Base-by-base conservation (phyloP, 2,329 filamentous ascomycete genomes). In the Lachnellula hyalina region DNA sequence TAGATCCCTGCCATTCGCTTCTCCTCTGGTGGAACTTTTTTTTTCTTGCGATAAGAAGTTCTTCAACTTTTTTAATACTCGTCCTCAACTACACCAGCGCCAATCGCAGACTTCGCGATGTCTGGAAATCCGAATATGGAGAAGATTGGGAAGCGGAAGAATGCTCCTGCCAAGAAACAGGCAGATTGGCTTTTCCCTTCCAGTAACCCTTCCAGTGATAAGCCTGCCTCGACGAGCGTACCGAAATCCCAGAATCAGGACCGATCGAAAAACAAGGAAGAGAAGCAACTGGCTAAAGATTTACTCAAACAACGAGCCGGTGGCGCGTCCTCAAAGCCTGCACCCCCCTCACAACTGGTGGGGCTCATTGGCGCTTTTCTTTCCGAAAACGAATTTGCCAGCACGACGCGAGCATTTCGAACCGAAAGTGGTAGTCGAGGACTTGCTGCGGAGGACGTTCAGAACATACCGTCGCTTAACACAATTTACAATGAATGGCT, bases 301-400 rank as follows among this genome's bases (percentile, higher is more conserved):
- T 62, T 67, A 25, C 60, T 68, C 42, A 65, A 62, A 44, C 58
- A 62, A n/a, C 57, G 59, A 40, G 61, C 56, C 50, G 60, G 54
- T 50, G 62, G 58, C 8, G 59, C 61, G 35, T 55, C 64, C 40
- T 35, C 61, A 9, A 65, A 65, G 52, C 40, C 70, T 28, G 68
- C 74, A 47, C 77, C 82, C 25, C 79, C 86, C 4, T 71, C 78
- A 28, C 78, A 87, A 69, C 74, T 91, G 36, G 74, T 91, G 67
- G 80, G 84, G 57, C 74, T 89, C 15, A 78, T 91, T 64, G 82
- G 83, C 59, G 71, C 73, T 21, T 91, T 90, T 70, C 76, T 91
- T 49, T 77, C 78, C 42, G 78, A 85, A 46, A 78, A 87, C 68
- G 80, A 82, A n/a, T 87, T 89, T 64, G 70, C 76, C 47, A 75